Evolutionary conservation across 108 stramenopile species (phyloP).

Genomic region (Skeletonema marinoi): DNA sequence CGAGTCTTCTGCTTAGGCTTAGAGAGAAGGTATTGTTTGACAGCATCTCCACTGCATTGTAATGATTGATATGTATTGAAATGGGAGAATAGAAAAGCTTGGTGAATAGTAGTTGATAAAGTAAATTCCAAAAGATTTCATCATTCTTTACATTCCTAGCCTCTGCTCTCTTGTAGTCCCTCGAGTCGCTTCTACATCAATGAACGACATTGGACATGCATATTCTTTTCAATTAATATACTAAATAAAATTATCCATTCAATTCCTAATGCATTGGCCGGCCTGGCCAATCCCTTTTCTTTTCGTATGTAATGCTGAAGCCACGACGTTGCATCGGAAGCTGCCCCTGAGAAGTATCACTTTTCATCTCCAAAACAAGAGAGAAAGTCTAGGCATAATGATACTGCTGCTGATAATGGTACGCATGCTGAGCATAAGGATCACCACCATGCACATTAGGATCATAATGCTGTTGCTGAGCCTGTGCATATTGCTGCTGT

Average conservation of each 20-base stretch:
- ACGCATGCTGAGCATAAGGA: conserved; percentile 45
- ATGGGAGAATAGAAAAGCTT: neutral
- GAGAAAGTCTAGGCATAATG: conserved; percentile 31
- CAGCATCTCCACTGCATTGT: neutral
- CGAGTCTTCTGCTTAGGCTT: neutral
- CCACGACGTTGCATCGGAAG: neutral
- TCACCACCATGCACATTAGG: conserved; percentile 30
- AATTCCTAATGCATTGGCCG: neutral
- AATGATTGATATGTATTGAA: neutral
- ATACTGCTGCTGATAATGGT: conserved; percentile 44
- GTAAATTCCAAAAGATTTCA: neutral
- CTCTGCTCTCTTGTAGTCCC: neutral
- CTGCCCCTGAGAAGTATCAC: neutral
- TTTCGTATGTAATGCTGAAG: neutral
- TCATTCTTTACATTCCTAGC: neutral
- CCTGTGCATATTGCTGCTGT: neutral
- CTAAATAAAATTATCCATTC: conserved; percentile 6
- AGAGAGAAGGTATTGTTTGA: neutral
- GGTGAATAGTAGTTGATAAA: neutral
- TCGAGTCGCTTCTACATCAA: too few relatives aligned
- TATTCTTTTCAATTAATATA: neutral
- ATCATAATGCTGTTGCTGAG: conserved; percentile 21
- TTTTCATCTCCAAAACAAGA: neutral
- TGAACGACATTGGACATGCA: too few relatives aligned
- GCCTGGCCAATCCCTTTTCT: neutral